Base-by-base conservation (phyloP, 2,329 filamentous ascomycete species). In the Penicillium sp. region DNA sequence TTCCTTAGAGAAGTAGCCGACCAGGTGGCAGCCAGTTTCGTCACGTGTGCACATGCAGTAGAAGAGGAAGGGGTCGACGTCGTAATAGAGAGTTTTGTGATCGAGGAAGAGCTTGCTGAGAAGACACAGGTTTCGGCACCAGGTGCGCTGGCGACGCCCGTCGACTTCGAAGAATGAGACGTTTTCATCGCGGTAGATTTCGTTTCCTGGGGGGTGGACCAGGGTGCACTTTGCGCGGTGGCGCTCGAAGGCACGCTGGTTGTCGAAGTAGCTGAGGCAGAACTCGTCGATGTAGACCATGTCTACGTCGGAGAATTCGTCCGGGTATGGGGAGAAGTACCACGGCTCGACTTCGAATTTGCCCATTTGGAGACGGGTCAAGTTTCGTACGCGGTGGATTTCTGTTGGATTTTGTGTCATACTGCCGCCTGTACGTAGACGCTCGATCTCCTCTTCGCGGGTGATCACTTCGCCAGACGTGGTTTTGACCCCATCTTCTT, bases 331-430 rank as follows among this genome's bases (percentile, higher is more conserved):
- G 5, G 91, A 96, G 76, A 99, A 99, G 72, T 99, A 99, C 94
- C 94, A 99, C 0, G 94, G 94, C 69, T 95, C 95, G 39, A 99
- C 83, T 64, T 96, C 90, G 68, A 86, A 88, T 62, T 87, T 85
- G 40, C 94, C 95, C 79, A 99, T 97, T 69, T 97, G 92, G 3
- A 99, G 87, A 61, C 88, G 92, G 48, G 89, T 90, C 60, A 99
- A 85, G 68, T 99, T 99, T 65, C 94, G 87, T 49, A 99, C 95
- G 47, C 95, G 88, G 22, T 92, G 92, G 55, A 99, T 91, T 68
- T 99, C 95, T 11, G 92, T 91, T 51, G 95, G 94, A 60, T 97
- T 97, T 69, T 99, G 95, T 10, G 95, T 99, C 94, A 99, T 97
- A 55, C 91, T 96, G 28, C 94, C 95, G 22, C 90, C 89, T 3